phyloP scores from a whole-genome alignment of 495 filamentous ascomycete genomes.

The Talaromyces nanjingensis region DNA sequence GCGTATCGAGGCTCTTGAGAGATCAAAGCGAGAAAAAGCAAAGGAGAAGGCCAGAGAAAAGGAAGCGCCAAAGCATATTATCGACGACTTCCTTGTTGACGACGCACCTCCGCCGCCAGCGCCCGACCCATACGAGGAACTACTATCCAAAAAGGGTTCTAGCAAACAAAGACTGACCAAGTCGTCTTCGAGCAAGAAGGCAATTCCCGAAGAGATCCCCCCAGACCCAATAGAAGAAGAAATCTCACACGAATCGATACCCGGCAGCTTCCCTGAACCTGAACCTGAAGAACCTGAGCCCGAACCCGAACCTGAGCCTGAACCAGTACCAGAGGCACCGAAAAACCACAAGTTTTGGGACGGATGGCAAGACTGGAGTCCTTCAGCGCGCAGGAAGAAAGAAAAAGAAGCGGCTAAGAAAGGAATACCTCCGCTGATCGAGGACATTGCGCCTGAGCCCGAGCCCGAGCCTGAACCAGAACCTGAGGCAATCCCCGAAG shows the following conservation, averaged over 20 bases:
- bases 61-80: conserved; percentile 19
- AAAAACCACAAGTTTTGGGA: background rate
- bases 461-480: conserved; percentile 13
- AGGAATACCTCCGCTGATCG: conserved; percentile 10
- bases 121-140: conserved; percentile 12
- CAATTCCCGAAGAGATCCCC: conserved; percentile 17
- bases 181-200: conserved; percentile 11
- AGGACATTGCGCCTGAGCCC: background rate
- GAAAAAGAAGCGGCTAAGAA: conserved; percentile 12
- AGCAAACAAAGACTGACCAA: conserved; percentile 10
- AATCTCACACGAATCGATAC: conserved; percentile 28
- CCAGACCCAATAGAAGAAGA: conserved; percentile 18
- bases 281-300: conserved; percentile 13
- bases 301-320: conserved; percentile 23
- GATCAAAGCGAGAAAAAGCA: conserved; percentile 33
- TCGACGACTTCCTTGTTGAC: conserved; percentile 12
- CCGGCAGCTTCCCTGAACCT: conserved; percentile 35
- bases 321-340: background rate
- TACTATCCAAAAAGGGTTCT: conserved; percentile 11
- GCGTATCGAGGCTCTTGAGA: conserved; percentile 41
- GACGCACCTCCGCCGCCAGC: conserved; percentile 9
- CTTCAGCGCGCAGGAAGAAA: conserved; percentile 8
- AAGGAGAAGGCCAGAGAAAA: conserved; percentile 26
- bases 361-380: background rate
- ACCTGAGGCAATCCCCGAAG: conserved; percentile 17